phyloP scores from a whole-genome alignment of 176 grass and related monocot species.

The Aegilops speltoides region DNA sequence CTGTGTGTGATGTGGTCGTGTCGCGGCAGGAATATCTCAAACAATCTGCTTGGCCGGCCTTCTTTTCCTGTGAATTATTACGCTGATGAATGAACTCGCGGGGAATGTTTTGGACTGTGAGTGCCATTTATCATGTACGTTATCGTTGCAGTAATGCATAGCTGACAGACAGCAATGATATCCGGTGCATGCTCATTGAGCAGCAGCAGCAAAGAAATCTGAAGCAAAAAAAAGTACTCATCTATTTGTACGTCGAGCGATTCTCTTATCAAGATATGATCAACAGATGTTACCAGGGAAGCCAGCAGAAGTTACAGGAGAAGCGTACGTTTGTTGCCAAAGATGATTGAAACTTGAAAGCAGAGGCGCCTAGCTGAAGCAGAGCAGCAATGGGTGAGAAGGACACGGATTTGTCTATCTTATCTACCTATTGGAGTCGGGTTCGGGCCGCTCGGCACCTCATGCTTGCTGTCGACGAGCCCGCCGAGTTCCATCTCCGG shows the following conservation, averaged over 20 bases:
- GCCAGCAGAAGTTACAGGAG: not conserved
- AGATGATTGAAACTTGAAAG: not conserved
- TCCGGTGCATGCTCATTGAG: not conserved
- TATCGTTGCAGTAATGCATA: no score
- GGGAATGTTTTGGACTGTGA: not conserved
- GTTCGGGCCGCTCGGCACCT: slow-evolving; percentile 73
- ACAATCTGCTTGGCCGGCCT: no score
- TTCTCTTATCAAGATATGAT: not conserved
- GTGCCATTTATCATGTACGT: not conserved
- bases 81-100: not conserved
- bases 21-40: not conserved
- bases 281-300: not conserved
- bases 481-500: slow-evolving; percentile 38
- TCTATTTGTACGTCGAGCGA: slow-evolving; percentile 34
- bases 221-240: not conserved
- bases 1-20: no score
- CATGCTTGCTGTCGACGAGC: slow-evolving; percentile 56
- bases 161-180: no score
- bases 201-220: not conserved
- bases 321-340: not conserved
- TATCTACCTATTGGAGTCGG: slow-evolving; percentile 62
- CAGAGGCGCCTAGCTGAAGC: not conserved
- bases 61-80: no score
- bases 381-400: not conserved
- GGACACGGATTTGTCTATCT: not conserved